Evolutionary conservation across 2,329 filamentous ascomycete species (phyloP).

Genomic region (Sclerotinia nivalis): DNA sequence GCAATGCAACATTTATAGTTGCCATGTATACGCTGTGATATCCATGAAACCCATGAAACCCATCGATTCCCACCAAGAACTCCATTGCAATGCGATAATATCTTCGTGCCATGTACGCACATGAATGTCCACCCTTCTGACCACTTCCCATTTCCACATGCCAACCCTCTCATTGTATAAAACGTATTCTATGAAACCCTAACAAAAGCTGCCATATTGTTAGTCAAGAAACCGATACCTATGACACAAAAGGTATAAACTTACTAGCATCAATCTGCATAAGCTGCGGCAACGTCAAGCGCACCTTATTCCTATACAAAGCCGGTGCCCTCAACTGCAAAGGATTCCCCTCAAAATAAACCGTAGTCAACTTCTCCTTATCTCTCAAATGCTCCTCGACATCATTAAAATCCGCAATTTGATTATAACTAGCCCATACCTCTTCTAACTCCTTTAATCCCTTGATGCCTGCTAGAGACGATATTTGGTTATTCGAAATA

Average conservation of each 20-base stretch:
- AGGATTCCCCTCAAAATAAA: conserved; percentile 96
- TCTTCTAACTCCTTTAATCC: conserved; percentile 76
- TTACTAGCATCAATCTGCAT: conserved; percentile 96
- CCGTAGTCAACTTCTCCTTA: conserved; percentile 79
- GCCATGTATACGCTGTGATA: conserved; percentile 3
- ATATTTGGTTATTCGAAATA: conserved; percentile 83
- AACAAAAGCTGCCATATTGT: conserved; percentile 36
- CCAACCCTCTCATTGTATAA: background rate
- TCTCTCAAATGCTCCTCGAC: conserved; percentile 76
- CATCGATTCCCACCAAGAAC: conserved; percentile 23
- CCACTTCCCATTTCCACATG: background rate
- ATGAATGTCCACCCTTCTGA: background rate
- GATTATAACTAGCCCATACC: conserved; percentile 91
- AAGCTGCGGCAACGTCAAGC: conserved; percentile 81
- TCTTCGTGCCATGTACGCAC: background rate
- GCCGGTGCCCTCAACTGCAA: conserved; percentile 78
- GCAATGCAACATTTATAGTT: background rate
- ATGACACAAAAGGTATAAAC: conserved; percentile 45
- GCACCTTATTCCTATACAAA: conserved; percentile 91
- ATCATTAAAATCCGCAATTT: conserved; percentile 76
- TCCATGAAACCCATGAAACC: conserved; percentile 20
- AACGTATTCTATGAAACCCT: conserved; percentile 37
- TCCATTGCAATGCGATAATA: conserved; percentile 31
- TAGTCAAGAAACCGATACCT: background rate
- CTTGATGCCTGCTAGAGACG: conserved; percentile 70